phyloP scores from a whole-genome alignment of 495 filamentous ascomycete species.

The Neurospora sp. region DNA sequence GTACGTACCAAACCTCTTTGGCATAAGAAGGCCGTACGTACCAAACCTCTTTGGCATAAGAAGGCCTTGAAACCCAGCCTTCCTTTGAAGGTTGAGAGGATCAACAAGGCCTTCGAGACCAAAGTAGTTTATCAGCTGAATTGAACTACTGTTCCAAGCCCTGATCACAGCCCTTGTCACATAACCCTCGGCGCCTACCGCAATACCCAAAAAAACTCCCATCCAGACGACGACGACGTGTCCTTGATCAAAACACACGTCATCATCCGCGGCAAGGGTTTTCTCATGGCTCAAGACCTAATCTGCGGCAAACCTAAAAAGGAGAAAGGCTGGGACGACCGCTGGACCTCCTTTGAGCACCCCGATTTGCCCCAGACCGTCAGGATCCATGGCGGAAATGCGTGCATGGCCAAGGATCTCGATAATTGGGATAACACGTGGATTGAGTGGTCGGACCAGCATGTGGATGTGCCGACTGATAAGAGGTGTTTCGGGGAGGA shows the following conservation, averaged over 20 bases:
- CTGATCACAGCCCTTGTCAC: no score
- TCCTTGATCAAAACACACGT: neutral
- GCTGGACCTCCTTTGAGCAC: neutral
- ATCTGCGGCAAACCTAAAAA: neutral
- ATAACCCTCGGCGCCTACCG: neutral
- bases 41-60: no score
- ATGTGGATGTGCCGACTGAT: neutral
- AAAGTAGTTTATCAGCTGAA: no score
- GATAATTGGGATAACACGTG: neutral
- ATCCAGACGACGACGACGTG: neutral
- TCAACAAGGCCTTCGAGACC: no score
- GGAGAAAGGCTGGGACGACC: neutral
- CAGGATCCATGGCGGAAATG: neutral
- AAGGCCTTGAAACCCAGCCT: no score
- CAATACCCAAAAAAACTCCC: neutral
- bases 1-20: no score
- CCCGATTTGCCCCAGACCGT: neutral
- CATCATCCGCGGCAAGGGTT: neutral
- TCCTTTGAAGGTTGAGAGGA: no score
- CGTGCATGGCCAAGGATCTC: neutral
- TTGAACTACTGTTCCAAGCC: no score
- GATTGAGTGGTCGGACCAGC: neutral
- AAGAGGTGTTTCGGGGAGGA: neutral
- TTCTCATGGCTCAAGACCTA: neutral
- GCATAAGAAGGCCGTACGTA: no score